These are phyloP conservation scores for Saussurea involucrata DNA, from an alignment of 129 eudicot species.

Conservation along the genomic window DNA sequence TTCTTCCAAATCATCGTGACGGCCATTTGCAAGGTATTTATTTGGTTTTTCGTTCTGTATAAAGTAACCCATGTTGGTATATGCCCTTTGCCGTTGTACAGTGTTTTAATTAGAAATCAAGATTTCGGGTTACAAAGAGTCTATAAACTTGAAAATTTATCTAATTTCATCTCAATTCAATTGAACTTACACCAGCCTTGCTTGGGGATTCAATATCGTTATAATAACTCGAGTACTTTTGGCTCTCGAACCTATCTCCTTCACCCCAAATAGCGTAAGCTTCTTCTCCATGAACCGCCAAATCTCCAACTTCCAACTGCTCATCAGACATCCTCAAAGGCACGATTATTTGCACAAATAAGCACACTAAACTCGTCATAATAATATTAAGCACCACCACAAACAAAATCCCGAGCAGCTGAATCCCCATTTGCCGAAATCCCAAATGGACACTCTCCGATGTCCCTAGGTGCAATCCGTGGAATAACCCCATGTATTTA, in stretches of 20 bases:
- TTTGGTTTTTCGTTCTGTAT: background rate
- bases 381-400: slow-evolving; percentile 49
- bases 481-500: slow-evolving; percentile 50
- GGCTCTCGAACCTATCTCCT: slow-evolving; percentile 58
- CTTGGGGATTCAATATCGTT: slow-evolving; percentile 31
- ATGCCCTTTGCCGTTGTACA: slow-evolving; percentile 17
- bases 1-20: slow-evolving; percentile 7
- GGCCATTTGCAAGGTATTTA: slow-evolving; percentile 11
- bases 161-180: slow-evolving; percentile 7
- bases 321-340: slow-evolving; percentile 67
- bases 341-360: slow-evolving; percentile 46
- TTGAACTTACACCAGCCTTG: background rate
- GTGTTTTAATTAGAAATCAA: slow-evolving; percentile 4
- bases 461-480: slow-evolving; percentile 37
- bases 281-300: slow-evolving; percentile 76
- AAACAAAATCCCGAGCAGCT: slow-evolving; percentile 51
- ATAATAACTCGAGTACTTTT: slow-evolving; percentile 38
- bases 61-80: background rate
- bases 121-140: background rate
- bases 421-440: slow-evolving; percentile 60
- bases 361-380: slow-evolving; percentile 57
- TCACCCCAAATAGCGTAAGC: slow-evolving; percentile 79
- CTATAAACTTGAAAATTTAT: background rate
- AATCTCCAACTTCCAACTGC: slow-evolving; percentile 71
- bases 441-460: slow-evolving; percentile 32